A percentile compares a stretch with the other conserved stretches of the same genome.
Evolutionary conservation across 129 eudicot genomes (phyloP).

Genomic region (carrot (Daucus carota)): DH1_v3.0 NC_030385.2:15003001-15003500

Average conservation of each 20-base stretch:
- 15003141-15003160: too few relatives aligned
- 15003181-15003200: too few relatives aligned
- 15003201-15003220: too few relatives aligned
- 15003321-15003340: neutral
- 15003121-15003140: too few relatives aligned
- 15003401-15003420: constrained; percentile 44
- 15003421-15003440: neutral
- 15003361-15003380: constrained; percentile 90
- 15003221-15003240: constrained; percentile 50
- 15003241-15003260: constrained; percentile 62
- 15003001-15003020: too few relatives aligned
- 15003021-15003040: too few relatives aligned
- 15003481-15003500: neutral
- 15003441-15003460: constrained; percentile 10
- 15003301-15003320: neutral
- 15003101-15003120: too few relatives aligned
- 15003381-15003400: constrained; percentile 68
- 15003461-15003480: neutral
- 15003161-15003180: too few relatives aligned
- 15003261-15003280: constrained; percentile 79
- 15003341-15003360: neutral
- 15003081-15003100: too few relatives aligned
- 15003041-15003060: too few relatives aligned
- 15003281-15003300: constrained; percentile 44
- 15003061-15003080: too few relatives aligned